Evolutionary conservation across 2,329 filamentous ascomycete species (phyloP), one percentile per base, ranked within the genome.

Genomic region (Emericellopsis atlantica): DNA sequence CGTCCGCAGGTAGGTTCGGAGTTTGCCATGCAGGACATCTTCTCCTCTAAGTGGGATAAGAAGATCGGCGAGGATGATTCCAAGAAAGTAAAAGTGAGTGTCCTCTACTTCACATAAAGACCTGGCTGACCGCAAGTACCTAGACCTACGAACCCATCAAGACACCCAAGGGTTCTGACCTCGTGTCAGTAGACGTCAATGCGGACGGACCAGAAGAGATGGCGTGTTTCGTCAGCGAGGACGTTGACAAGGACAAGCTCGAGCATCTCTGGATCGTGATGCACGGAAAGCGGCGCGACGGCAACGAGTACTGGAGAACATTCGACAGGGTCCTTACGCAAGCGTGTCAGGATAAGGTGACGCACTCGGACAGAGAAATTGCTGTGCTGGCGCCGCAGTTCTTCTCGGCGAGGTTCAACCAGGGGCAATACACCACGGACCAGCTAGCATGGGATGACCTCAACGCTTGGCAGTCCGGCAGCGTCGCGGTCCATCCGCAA

Each of bases 361-460:
- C 22, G 7, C 16, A 32, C 8, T 34, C 36, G 9, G 39, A 31
- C 14, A 16, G 35, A 15, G 16, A 41, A 6, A 37, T 41, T 24
- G 33, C 36, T 8, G 38, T 43, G n/a, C 22, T 38, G 11, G 40
- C 43, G 8, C 43, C 43, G 6, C 39, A 43, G 24, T 41, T 45
- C 35, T 41, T 36, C 32, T 46, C 44, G 12, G 24, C 42, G 3
- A 35, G 29, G n/a, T 43, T 40, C 37, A 45, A 43, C 34, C 18
- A 32, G n/a, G 41, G 38, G 15, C 41, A 43, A 24, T 45, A 45
- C 37, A 35, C 23, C 4, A 15, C 40, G 14, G 18, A 43, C n/a
- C 40, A 45, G 31, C 41, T 45, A 6, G 43, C 43, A 4, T 45
- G 43, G 43, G 43, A 35, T 5, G 40, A 45, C 15, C 16, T 45